Conservation (phyloP, 75 land plant species). For the Sequoiadendron giganteum region DNA sequence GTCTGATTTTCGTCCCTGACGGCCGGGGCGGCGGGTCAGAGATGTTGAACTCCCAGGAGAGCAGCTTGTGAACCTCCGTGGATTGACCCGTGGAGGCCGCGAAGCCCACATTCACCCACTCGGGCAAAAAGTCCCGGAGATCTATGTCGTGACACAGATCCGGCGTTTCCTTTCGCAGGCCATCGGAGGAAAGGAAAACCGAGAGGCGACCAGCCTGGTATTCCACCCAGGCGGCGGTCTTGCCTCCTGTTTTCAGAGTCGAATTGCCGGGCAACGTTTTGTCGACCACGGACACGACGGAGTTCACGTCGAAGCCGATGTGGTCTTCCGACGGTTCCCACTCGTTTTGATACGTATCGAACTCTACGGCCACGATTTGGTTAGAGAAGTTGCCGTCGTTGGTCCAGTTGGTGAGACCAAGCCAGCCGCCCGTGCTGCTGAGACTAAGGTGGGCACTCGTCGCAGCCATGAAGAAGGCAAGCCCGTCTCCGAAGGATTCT, state of each 20-base stretch:
- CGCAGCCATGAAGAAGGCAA: conserved; percentile 48
- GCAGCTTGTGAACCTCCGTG: conserved; percentile 10
- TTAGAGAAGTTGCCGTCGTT: conserved; percentile 35
- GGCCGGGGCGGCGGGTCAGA: background rate
- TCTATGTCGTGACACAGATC: conserved; percentile 8
- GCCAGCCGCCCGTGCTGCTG: conserved; percentile 37
- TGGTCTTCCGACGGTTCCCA: conserved; percentile 22
- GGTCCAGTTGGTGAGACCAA: conserved; percentile 55
- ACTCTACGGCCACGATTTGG: conserved; percentile 48
- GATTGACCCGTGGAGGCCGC: conserved; percentile 27
- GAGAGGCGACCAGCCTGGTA: conserved; percentile 16
- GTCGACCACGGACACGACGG: background rate
- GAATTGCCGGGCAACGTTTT: background rate
- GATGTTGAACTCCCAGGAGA: conserved; percentile 20
- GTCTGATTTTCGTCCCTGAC: background rate
- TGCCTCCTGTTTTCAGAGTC: background rate
- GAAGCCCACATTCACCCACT: conserved; percentile 21
- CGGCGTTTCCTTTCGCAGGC: background rate
- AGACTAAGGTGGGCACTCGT: conserved; percentile 3
- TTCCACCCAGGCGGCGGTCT: conserved; percentile 4
- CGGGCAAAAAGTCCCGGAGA: conserved; percentile 14
- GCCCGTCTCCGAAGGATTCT: conserved; percentile 42
- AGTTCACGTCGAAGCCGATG: conserved; percentile 34
- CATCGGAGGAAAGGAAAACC: conserved; percentile 17
- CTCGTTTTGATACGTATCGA: conserved; percentile 24